Base-by-base conservation (phyloP, 2,329 filamentous ascomycete genomes). In the Exophiala xenobiotica region DNA sequence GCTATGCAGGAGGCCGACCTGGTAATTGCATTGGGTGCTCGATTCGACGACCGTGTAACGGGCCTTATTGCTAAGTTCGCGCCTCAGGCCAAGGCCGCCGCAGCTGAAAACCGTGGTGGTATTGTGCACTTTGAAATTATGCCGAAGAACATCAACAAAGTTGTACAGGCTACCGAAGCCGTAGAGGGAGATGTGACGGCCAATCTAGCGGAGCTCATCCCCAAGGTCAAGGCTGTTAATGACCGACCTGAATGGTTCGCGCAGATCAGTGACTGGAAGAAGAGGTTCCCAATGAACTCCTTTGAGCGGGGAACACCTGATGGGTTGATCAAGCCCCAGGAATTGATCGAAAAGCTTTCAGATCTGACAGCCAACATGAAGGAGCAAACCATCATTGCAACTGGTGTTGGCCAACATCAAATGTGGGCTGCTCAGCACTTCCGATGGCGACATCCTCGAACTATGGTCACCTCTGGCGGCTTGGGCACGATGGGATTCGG, bases 71-170 rank as follows among this genome's bases (percentile, higher is more conserved):
- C 82, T 63, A 95, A 92, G 69, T 99, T 97, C 61, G 93, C 91
- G 0, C 93, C 93, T 3, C 82, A 82, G 46, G 93, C 93, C 38
- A 93, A 88, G 74, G 82, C 83, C 11, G 93, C 93, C 0, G 92
- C 90, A 3, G 78, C 81, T 8, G 88, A 96, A 74, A 85, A 85
- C 47, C 87, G 90, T 57, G 93, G 93, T 64, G 93, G 93, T 65
- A 97, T 99, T 64, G 82, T 97, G 12, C 92, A 99, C 72, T 97
- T 97, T 65, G 92, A 97, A 69, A 92, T 99, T 65, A 87, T 97
- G 86, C 92, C 93, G 64, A 99, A 99, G 85, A 97, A 99, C 78
- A 97, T 97, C 76, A 97, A 97, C 83, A 99, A 97, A 81, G 91
- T 97, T 35, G 87, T 99, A 11, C 90, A 97, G 74, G 91, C 92